Evolutionary conservation across 1,284 basidiomycete species (phyloP), one percentile per base, ranked within the genome.

Genomic region (Coniferiporia weirii): DNA sequence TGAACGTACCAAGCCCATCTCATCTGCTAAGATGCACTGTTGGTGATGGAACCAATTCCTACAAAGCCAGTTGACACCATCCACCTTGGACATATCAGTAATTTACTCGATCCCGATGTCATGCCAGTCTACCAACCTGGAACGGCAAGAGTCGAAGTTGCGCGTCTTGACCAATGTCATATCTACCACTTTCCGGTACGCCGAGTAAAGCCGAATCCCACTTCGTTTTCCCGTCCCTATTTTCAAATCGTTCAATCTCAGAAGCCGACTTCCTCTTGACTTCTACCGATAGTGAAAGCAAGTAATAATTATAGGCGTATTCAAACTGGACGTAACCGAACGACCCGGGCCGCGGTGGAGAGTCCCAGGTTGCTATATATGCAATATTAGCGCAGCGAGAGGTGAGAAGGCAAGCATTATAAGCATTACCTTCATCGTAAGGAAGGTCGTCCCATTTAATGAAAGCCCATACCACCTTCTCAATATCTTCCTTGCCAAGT

Each of bases 1-100:
- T 40, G 19, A 52, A 71, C 83, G 61, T 71, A 90, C 90, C 65
- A 95, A 73, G 56, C 93, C 95, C 96, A 99, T 98, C 73, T 98
- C 96, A 69, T 99, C 96, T 2, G 95, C 95, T n/a, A 98, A 80
- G 64, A 98, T 98, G 65, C 91, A 95, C 43, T 88, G 85, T 64
- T 95, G 92, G 48, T 81, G 79, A 64, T 84, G 87, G 83, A 87
- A 92, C 89, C 94, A 95, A 66, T 96, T 95, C 66, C 87, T 82
- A 62, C 85, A 84, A 34, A 98, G 78, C 94, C 95, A 98, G 63
- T 95, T 95, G 63, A 98, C 85, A 4, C 96, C 95, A 54, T 94
- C 87, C 22, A 96, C 79, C 86, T 95, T 43, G 22, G 40, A 50
- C 12, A 62, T 56, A 17, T 51, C 27, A 34, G 45, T 34, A 19